Evolutionary conservation across 768 basidiomycete genomes (phyloP).

Genomic region (Amanita polypyramis): DNA sequence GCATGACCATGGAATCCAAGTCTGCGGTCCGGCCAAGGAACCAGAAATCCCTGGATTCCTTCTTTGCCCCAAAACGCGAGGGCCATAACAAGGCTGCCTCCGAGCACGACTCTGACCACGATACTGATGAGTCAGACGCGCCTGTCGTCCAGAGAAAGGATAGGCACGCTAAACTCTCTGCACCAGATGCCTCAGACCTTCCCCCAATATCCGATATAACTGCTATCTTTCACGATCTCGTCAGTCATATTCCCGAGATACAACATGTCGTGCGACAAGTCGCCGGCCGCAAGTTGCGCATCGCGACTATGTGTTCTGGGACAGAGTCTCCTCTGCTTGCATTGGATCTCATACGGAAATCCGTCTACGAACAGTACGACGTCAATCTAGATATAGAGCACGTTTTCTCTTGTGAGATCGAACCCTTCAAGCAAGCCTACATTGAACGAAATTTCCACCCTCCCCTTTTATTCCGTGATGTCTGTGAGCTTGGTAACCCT

Average conservation of each 20-base stretch:
- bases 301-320: slow-evolving; percentile 97
- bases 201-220: slow-evolving; percentile 69
- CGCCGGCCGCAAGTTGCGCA: slow-evolving; percentile 74
- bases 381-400: slow-evolving; percentile 70
- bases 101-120: slow-evolving; percentile 19
- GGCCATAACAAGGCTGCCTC: slow-evolving; percentile 13
- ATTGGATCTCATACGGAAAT: slow-evolving; percentile 71
- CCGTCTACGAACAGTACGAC: slow-evolving; percentile 57
- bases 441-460: slow-evolving; percentile 95
- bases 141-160: slow-evolving; percentile 19
- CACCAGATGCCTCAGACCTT: slow-evolving; percentile 51
- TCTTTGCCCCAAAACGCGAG: slow-evolving; percentile 30
- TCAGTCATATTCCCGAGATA: slow-evolving; percentile 54
- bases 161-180: slow-evolving; percentile 23
- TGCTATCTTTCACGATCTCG: slow-evolving; percentile 68
- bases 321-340: slow-evolving; percentile 93
- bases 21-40: slow-evolving; percentile 27
- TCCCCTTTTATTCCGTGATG: slow-evolving; percentile 86
- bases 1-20: slow-evolving; percentile 41
- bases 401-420: slow-evolving; percentile 95
- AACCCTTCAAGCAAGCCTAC: slow-evolving; percentile 95
- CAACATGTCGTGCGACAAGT: slow-evolving; percentile 56
- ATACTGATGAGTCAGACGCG: slow-evolving; percentile 24
- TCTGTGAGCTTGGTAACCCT: slow-evolving; percentile 73
- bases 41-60: slow-evolving; percentile 45